A percentile compares a stretch with the other conserved stretches of the same genome.
Conservation (phyloP, 2,329 filamentous ascomycete genomes). For the Aspergillus awamori region DNA sequence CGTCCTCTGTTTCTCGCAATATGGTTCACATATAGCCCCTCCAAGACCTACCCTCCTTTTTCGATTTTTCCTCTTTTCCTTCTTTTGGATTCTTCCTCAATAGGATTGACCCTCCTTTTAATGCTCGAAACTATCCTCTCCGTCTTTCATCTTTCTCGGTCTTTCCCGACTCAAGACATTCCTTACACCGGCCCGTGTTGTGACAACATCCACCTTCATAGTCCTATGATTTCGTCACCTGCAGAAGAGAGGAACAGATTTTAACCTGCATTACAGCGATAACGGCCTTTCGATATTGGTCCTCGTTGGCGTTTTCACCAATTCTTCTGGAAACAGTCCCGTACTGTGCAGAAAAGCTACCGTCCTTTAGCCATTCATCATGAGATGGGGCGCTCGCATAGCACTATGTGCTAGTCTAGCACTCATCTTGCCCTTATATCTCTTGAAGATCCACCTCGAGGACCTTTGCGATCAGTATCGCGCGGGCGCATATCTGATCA, state of each 20-base stretch:
- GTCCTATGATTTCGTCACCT: neutral
- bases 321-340: neutral
- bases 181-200: neutral
- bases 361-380: slow-evolving; percentile 15
- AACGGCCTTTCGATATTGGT: neutral
- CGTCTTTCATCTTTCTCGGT: too few relatives aligned
- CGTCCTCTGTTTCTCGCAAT: neutral
- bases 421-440: slow-evolving; percentile 32
- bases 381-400: slow-evolving; percentile 37
- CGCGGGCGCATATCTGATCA: slow-evolving; percentile 39
- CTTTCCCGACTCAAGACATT: too few relatives aligned
- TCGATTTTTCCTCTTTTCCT: neutral
- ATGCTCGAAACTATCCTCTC: too few relatives aligned
- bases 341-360: neutral
- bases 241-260: neutral
- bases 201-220: neutral
- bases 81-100: neutral
- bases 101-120: too few relatives aligned
- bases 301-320: neutral
- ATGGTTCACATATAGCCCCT: too few relatives aligned
- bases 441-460: slow-evolving; percentile 36
- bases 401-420: slow-evolving; percentile 28
- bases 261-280: neutral
- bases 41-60: neutral
- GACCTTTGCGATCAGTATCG: slow-evolving; percentile 41